Evolutionary conservation across 768 basidiomycete species (phyloP).

Genomic region (Boletus pseudopeckii): DNA sequence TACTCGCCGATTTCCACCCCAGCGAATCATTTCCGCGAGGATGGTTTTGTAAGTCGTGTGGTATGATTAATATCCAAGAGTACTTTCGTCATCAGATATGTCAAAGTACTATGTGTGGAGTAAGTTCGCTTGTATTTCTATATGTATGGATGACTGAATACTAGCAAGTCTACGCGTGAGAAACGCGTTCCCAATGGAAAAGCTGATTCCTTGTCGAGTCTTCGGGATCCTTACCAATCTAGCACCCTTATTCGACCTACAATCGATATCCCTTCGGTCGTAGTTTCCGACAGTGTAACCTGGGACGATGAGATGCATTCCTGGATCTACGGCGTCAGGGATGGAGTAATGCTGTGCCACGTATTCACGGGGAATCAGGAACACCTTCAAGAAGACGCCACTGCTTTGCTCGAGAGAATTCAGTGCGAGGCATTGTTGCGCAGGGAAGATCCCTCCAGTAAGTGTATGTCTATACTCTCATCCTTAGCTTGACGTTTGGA

Average conservation of each 20-base stretch:
- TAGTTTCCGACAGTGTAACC: conserved; percentile 5
- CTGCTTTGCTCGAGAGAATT: conserved; percentile 36
- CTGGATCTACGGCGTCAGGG: conserved; percentile 21
- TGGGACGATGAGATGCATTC: conserved; percentile 35
- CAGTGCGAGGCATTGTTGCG: conserved; percentile 33
- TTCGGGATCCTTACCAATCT: conserved; percentile 21
- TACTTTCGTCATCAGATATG: conserved; percentile 48
- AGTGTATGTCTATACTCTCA: conserved; percentile 1
- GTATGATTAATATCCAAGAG: conserved; percentile 45
- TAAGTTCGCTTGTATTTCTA: conserved; percentile 15
- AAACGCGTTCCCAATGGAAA: conserved; percentile 11
- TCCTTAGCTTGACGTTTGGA: conserved; percentile 2
- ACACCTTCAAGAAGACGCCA: conserved; percentile 39
- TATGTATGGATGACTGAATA: conserved; percentile 8
- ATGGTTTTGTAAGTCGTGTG: conserved; percentile 49
- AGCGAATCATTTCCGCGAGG: conserved; percentile 40
- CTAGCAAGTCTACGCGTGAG: conserved; percentile 7
- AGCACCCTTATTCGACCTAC: conserved; percentile 17
- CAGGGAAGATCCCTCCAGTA: conserved; percentile 21
- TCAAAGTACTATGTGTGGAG: conserved; percentile 39
- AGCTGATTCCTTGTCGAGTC: conserved; percentile 16
- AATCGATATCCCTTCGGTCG: conserved; percentile 13
- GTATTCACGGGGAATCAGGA: conserved; percentile 48
- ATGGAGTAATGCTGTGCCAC: conserved; percentile 35
- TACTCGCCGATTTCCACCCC: conserved; percentile 30